These are phyloP conservation scores for Saturnispora saitoi DNA, from an alignment of 805 yeast genomes.

Conservation along the genomic window DNA sequence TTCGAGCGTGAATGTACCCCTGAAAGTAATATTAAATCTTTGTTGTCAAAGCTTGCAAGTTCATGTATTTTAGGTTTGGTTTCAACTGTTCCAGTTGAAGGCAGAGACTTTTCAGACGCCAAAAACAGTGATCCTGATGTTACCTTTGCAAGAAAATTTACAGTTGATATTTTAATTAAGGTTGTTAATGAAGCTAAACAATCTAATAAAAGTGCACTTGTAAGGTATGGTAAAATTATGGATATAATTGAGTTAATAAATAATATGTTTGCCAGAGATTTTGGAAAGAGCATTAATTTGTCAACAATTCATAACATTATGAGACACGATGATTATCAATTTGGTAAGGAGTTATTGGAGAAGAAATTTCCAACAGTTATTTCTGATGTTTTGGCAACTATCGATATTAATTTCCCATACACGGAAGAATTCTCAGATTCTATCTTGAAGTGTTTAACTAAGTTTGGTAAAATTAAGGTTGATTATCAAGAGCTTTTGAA, in stretches of 20 bases:
- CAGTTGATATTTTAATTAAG: slow-evolving; percentile 58
- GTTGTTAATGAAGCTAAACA: slow-evolving; percentile 45
- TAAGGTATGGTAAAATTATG: slow-evolving; percentile 45
- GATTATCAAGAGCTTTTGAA: slow-evolving; percentile 52
- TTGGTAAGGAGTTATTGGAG: slow-evolving; percentile 62
- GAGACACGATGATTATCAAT: slow-evolving; percentile 51
- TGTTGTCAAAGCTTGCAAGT: slow-evolving; percentile 55
- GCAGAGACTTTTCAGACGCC: slow-evolving; percentile 35
- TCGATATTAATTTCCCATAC: slow-evolving; percentile 69
- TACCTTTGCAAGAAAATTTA: slow-evolving; percentile 63
- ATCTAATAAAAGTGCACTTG: slow-evolving; percentile 30
- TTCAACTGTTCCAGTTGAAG: slow-evolving; percentile 47
- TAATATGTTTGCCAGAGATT: slow-evolving; percentile 35
- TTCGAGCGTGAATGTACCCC: slow-evolving; percentile 28
- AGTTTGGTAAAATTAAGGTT: slow-evolving; percentile 47
- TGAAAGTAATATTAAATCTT: slow-evolving; percentile 40
- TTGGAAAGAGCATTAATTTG: slow-evolving; percentile 26
- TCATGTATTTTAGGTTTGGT: slow-evolving; percentile 55
- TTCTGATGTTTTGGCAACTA: slow-evolving; percentile 48
- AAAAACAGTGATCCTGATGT: slow-evolving; percentile 58
- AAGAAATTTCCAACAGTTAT: slow-evolving; percentile 51
- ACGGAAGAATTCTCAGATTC: slow-evolving; percentile 51
- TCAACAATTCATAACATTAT: slow-evolving; percentile 39
- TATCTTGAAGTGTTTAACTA: slow-evolving; percentile 50
- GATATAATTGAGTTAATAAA: slow-evolving; percentile 44